Evolutionary conservation across 495 filamentous ascomycete genomes (phyloP).

Genomic region (Endocarpon pusillum): DNA sequence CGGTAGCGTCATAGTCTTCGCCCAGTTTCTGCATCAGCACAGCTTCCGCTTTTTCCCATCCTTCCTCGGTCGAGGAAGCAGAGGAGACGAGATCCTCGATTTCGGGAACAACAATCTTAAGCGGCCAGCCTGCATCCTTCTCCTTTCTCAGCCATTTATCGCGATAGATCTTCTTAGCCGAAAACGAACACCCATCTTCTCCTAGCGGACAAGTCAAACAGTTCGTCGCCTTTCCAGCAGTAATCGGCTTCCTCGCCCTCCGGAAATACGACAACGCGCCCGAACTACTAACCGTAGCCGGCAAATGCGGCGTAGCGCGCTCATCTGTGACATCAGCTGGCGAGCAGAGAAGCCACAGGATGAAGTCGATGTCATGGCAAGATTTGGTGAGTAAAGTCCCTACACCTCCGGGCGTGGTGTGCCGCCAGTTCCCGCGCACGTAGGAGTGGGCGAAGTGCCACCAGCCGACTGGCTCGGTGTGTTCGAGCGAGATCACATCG

Average conservation of each 20-base stretch:
- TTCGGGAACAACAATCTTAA: constrained; percentile 75
- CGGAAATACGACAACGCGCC: constrained; percentile 53
- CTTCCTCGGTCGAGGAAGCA: constrained; percentile 9
- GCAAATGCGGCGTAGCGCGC: constrained; percentile 44
- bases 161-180: constrained; percentile 62
- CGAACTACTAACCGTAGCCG: constrained; percentile 49
- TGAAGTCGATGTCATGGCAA: constrained; percentile 82
- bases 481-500: constrained; percentile 72
- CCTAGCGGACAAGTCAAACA: constrained; percentile 67
- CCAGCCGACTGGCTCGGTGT: constrained; percentile 87
- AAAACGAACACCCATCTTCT: constrained; percentile 62
- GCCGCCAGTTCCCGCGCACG: constrained; percentile 88
- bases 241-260: constrained; percentile 49
- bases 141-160: constrained; percentile 39
- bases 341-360: constrained; percentile 57
- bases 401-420: constrained; percentile 36
- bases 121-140: constrained; percentile 52
- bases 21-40: constrained; percentile 27
- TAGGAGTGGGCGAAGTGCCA: constrained; percentile 95
- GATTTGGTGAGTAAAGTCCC: constrained; percentile 73
- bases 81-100: constrained; percentile 64
- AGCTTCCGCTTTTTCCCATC: constrained; percentile 12
- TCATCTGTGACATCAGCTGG: constrained; percentile 10
- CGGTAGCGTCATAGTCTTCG: constrained; percentile 46
- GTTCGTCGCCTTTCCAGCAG: constrained; percentile 66